Percentiles rank a stretch among this genome's conserved stretches.
phyloP scores from a whole-genome alignment of 1,284 basidiomycete genomes.

The Omphalotus olearius region DNA sequence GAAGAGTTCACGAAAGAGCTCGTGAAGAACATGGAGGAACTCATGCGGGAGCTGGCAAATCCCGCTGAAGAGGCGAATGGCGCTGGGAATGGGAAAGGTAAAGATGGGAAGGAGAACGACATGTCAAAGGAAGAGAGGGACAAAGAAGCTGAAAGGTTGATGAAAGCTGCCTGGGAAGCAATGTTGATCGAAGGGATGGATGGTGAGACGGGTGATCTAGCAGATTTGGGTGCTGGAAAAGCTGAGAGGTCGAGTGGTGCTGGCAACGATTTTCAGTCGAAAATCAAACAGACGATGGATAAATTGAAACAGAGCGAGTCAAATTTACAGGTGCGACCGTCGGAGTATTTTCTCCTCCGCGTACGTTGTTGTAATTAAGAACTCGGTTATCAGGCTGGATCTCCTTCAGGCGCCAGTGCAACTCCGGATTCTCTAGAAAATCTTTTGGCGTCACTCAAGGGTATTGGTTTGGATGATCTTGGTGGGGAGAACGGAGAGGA shows the following conservation, averaged over 20 bases:
- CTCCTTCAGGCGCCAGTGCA: conserved; percentile 24
- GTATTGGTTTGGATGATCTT: conserved; percentile 34
- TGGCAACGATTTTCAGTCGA: conserved; percentile 61
- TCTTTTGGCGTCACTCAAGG: conserved; percentile 44
- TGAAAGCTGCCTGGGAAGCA: conserved; percentile 72
- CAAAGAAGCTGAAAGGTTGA: conserved; percentile 36
- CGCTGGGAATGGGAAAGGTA: conserved; percentile 8
- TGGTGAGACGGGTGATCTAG: conserved; percentile 17
- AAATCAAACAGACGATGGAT: conserved; percentile 76
- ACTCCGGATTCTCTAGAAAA: conserved; percentile 42
- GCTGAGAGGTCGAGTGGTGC: background rate
- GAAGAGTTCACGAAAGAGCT: conserved; percentile 71
- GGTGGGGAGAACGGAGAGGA: conserved; percentile 31
- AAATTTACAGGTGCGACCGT: conserved; percentile 36
- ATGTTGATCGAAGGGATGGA: conserved; percentile 72
- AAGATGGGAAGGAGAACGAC: conserved; percentile 21
- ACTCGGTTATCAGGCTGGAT: conserved; percentile 7
- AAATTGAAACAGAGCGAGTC: conserved; percentile 75
- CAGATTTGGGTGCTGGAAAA: background rate
- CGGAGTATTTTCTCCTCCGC: background rate
- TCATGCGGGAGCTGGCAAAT: conserved; percentile 64
- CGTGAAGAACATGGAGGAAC: conserved; percentile 79
- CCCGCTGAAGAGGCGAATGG: no score
- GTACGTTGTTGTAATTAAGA: background rate
- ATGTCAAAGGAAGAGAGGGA: conserved; percentile 28